Conservation (phyloP, 352 stramenopile genomes). For the Thalassiosira livingstoniorum region DNA sequence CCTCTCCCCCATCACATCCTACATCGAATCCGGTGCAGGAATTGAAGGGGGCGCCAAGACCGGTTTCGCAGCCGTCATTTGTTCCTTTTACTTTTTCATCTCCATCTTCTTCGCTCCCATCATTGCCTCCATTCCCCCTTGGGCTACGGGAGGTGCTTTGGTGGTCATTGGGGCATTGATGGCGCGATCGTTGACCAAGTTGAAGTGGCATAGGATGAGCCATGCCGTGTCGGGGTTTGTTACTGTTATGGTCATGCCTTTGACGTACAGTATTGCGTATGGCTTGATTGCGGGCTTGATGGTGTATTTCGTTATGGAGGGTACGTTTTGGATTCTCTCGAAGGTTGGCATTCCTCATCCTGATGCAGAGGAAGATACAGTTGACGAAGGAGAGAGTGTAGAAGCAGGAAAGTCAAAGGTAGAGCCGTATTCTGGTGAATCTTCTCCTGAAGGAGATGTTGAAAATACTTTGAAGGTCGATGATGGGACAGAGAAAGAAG, state of each 20-base stretch:
- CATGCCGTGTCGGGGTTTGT: slow-evolving; percentile 85
- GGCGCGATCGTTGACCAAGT: slow-evolving; percentile 68
- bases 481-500: too few relatives aligned
- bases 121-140: slow-evolving; percentile 81
- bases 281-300: slow-evolving; percentile 74
- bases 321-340: slow-evolving; percentile 52
- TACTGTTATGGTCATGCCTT: slow-evolving; percentile 86
- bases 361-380: slow-evolving; percentile 12
- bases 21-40: slow-evolving; percentile 81
- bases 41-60: slow-evolving; percentile 80
- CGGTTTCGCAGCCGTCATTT: slow-evolving; percentile 79
- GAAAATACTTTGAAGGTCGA: too few relatives aligned
- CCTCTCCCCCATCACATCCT: slow-evolving; percentile 75
- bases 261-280: slow-evolving; percentile 87
- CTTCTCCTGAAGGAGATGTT: too few relatives aligned
- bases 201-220: slow-evolving; percentile 82
- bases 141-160: slow-evolving; percentile 82
- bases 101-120: slow-evolving; percentile 86
- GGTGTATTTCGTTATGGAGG: slow-evolving; percentile 52
- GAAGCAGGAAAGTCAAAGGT: too few relatives aligned
- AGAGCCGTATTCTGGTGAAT: too few relatives aligned
- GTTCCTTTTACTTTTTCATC: slow-evolving; percentile 82
- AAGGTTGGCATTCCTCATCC: slow-evolving; percentile 61
- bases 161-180: slow-evolving; percentile 86
- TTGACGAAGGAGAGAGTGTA: too few relatives aligned